Percentiles rank a stretch among this genome's conserved stretches.
Conservation (phyloP, 1,284 basidiomycete species). For the Rhodotorula glutinis region DNA sequence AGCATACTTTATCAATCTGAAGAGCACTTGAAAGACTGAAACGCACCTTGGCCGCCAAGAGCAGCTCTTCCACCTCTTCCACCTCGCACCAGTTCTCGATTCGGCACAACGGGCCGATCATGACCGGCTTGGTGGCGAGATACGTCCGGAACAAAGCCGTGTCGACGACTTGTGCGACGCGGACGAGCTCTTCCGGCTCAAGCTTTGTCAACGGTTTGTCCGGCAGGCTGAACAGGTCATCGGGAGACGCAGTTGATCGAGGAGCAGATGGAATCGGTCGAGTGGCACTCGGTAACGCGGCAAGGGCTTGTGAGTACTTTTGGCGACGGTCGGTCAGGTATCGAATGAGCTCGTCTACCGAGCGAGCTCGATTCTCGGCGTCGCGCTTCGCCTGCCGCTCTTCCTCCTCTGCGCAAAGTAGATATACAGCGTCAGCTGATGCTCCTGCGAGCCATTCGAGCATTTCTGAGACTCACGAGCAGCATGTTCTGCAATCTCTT, state of each 20-base stretch:
- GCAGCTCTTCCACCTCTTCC: constrained; percentile 83
- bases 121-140: constrained; percentile 72
- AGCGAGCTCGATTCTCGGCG: constrained; percentile 40
- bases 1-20: neutral
- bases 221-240: constrained; percentile 68
- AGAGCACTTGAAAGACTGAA: neutral
- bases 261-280: constrained; percentile 56
- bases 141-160: constrained; percentile 95
- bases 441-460: accelerated
- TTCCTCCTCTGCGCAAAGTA: neutral
- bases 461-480: constrained; percentile 10
- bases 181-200: constrained; percentile 72
- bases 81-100: constrained; percentile 97
- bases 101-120: constrained; percentile 84
- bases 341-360: constrained; percentile 53
- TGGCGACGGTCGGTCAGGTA: constrained; percentile 77
- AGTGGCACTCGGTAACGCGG: constrained; percentile 61
- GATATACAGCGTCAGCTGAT: neutral
- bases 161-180: constrained; percentile 89
- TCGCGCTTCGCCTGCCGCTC: constrained; percentile 16
- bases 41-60: constrained; percentile 72
- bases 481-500: constrained; percentile 9
- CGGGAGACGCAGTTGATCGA: constrained; percentile 48
- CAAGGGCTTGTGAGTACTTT: constrained; percentile 72
- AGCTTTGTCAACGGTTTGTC: constrained; percentile 66